Percentiles rank a stretch among this genome's conserved stretches.
phyloP scores from a whole-genome alignment of 805 yeast genomes.

The Vanderwaltozyma yarrowii region DNA sequence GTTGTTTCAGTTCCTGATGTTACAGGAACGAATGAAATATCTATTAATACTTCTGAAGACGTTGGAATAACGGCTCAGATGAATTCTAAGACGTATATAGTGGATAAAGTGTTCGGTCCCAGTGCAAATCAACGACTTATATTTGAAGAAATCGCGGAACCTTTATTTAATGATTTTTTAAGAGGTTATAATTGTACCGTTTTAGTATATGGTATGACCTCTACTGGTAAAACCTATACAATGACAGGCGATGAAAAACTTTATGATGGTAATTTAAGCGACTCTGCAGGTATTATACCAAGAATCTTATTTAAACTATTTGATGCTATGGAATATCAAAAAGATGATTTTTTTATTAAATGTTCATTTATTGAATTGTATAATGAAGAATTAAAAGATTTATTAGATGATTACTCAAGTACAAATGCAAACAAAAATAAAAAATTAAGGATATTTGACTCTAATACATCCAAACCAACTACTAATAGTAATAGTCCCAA shows the following conservation, averaged over 20 bases:
- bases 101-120: slow-evolving; percentile 78
- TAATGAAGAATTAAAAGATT: slow-evolving; percentile 75
- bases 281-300: slow-evolving; percentile 61
- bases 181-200: slow-evolving; percentile 73
- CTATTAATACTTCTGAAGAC: slow-evolving; percentile 35
- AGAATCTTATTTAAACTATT: slow-evolving; percentile 47
- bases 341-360: slow-evolving; percentile 52
- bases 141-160: slow-evolving; percentile 57
- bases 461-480: slow-evolving; percentile 5
- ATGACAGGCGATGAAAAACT: slow-evolving; percentile 47
- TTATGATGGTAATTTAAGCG: slow-evolving; percentile 39
- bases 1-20: slow-evolving; percentile 44
- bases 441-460: slow-evolving; percentile 5
- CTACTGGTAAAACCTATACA: slow-evolving; percentile 78
- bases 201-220: slow-evolving; percentile 86
- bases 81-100: slow-evolving; percentile 48
- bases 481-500: slow-evolving; percentile 11
- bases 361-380: slow-evolving; percentile 78
- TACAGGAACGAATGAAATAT: slow-evolving; percentile 37
- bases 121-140: slow-evolving; percentile 62
- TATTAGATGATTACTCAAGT: slow-evolving; percentile 39
- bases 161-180: slow-evolving; percentile 55
- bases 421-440: slow-evolving; percentile 4
- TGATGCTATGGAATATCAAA: slow-evolving; percentile 31
- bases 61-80: slow-evolving; percentile 33